Conservation (phyloP, 495 filamentous ascomycete species). For the Podospora pseudopauciseta region DNA sequence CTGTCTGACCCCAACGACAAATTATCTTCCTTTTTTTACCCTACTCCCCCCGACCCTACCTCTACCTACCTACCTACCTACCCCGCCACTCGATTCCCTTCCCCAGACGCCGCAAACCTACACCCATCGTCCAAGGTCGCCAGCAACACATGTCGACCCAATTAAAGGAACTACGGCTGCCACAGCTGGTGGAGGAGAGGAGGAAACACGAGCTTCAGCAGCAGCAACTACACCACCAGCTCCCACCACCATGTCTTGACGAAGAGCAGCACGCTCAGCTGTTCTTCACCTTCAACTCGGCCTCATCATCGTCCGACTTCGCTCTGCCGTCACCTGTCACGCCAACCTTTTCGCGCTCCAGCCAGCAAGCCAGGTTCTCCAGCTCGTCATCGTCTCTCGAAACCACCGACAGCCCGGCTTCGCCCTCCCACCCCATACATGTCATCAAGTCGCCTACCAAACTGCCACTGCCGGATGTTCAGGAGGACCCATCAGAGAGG, state of each 20-base stretch:
- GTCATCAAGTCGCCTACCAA: slow-evolving; percentile 40
- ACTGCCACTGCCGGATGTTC: slow-evolving; percentile 50
- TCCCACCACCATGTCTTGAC: background rate
- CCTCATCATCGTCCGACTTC: slow-evolving; percentile 55
- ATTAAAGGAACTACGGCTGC: slow-evolving; percentile 49
- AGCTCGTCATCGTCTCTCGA: slow-evolving; percentile 52
- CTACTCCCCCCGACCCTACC: slow-evolving; percentile 5
- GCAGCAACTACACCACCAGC: slow-evolving; percentile 35
- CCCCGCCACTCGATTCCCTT: background rate
- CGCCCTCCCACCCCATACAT: slow-evolving; percentile 41
- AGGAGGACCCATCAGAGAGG: slow-evolving; percentile 52
- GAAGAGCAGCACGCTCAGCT: slow-evolving; percentile 34
- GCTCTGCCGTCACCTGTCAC: slow-evolving; percentile 59
- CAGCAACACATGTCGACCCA: slow-evolving; percentile 45
- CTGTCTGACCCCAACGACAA: slow-evolving; percentile 18
- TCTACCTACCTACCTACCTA: slow-evolving; percentile 4
- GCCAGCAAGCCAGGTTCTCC: slow-evolving; percentile 54
- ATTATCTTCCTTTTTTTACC: slow-evolving; percentile 13
- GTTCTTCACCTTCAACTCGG: slow-evolving; percentile 43
- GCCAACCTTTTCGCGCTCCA: slow-evolving; percentile 54
- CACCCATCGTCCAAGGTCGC: background rate
- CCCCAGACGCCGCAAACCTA: background rate
- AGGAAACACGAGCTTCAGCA: slow-evolving; percentile 34
- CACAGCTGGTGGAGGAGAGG: slow-evolving; percentile 51
- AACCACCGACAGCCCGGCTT: slow-evolving; percentile 43